Base-by-base conservation (phyloP, 345 rosid genomes). In the Odontarrhena argentea region DNA sequence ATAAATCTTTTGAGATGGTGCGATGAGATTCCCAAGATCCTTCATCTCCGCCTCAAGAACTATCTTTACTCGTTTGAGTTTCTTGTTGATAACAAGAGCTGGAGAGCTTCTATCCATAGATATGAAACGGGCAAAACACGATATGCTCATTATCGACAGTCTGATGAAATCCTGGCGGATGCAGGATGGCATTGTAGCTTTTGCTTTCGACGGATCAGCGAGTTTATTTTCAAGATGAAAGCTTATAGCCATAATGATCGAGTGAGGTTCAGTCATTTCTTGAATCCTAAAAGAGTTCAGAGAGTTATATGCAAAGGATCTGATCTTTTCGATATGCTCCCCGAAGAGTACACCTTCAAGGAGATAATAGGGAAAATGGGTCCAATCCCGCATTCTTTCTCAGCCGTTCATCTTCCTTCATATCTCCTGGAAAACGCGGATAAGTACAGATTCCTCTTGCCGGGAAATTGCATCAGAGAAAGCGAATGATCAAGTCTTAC, bases 111-210 rank as follows among this genome's bases (percentile, higher is more conserved):
- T 0, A 80, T 90, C 4, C 97, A 90, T 62, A 76, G 88, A 47
- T 87, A 87, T 43, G 81, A 82, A 79, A 68, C 79, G 1, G 94
- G 91, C 1, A 78, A 77, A 53, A 87, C 94, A 2, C 70, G 83
- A 68, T 87, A 87, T 74, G 91, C 87, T 8, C 94, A 87, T 79
- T 87, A 85, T 60, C 82, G 94, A 1, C 94, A 85, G 75, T 63
- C 82, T 1, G 88, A 85, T 79, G 82, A 74, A n/a, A 72, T 87
- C 36, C 70, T 87, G 79, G 85, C 88, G 0, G 94, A 87, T 75
- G 84, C 94, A 8, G 94, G 94, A 36, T 87, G 91, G 94, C 94
- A 87, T 68, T 87, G 94, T 65, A 87, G 94, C 83, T 87, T 87
- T 41, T 87, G 94, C 57, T 87, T 87, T 73, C 85, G 90, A 10